Percentiles rank a stretch among this genome's conserved stretches.
Conservation (phyloP, 1,284 basidiomycete genomes). For the Ganoderma sp. region DNA sequence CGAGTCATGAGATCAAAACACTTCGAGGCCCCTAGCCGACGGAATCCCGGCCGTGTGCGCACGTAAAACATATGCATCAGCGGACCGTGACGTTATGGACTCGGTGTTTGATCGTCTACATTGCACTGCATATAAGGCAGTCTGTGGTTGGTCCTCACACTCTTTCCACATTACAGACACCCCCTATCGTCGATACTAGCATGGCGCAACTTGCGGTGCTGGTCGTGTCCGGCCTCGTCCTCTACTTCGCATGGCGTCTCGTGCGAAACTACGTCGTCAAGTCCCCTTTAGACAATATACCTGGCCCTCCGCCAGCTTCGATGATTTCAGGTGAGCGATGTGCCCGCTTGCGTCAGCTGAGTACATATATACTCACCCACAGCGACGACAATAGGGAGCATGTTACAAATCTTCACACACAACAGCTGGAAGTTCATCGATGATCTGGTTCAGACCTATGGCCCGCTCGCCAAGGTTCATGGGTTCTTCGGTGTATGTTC, state of each 20-base stretch:
- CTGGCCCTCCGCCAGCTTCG: constrained; percentile 32
- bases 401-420: constrained; percentile 8
- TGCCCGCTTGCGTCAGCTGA: background rate
- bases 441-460: constrained; percentile 8
- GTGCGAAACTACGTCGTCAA: background rate
- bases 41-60: background rate
- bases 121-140: background rate
- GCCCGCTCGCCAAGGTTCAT: background rate
- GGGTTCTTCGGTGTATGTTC: constrained; percentile 8
- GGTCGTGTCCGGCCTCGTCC: background rate
- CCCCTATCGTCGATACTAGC: background rate
- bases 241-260: constrained; percentile 1
- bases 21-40: background rate
- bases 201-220: constrained; percentile 2
- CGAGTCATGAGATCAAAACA: background rate
- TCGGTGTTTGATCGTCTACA: background rate
- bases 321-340: constrained; percentile 29
- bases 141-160: background rate
- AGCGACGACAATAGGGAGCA: constrained; percentile 6
- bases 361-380: background rate
- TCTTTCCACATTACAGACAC: background rate
- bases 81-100: background rate
- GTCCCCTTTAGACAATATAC: constrained; percentile 32
- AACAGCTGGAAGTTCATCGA: constrained; percentile 7
- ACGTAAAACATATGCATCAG: background rate